phyloP scores from a whole-genome alignment of 306 rosid genomes.

The Mimosa pudica region DNA sequence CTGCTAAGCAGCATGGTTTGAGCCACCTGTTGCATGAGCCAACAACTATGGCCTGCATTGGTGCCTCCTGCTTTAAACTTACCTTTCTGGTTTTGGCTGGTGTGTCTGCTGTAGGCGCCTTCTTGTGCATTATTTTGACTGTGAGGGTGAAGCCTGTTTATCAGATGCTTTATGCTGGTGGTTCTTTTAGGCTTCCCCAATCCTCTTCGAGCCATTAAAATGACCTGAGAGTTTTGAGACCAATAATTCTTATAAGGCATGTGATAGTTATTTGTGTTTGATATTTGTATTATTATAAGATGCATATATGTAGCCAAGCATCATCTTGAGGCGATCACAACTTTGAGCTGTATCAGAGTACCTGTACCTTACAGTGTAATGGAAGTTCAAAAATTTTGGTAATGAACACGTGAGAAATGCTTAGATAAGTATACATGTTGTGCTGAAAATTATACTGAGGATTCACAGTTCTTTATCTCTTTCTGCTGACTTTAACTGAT shows the following conservation, averaged over 20 bases:
- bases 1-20: constrained; percentile 60
- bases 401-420: background rate
- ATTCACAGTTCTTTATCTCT: background rate
- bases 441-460: background rate
- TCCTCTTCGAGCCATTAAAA: constrained; percentile 35
- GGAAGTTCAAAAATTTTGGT: background rate
- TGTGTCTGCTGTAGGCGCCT: constrained; percentile 57
- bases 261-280: background rate
- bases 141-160: constrained; percentile 72
- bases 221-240: background rate
- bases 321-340: background rate
- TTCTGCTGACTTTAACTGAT: background rate
- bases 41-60: constrained; percentile 51
- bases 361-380: background rate
- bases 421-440: background rate
- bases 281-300: background rate
- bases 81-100: constrained; percentile 67
- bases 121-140: constrained; percentile 57
- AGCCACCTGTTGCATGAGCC: constrained; percentile 7
- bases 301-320: background rate
- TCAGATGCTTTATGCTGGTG: constrained; percentile 77
- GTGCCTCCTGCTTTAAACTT: constrained; percentile 72
- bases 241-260: background rate
- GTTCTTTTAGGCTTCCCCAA: constrained; percentile 73
- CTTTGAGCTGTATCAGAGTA: background rate